Base-by-base conservation (phyloP, 208 protist species). In the Hexamita inflata region DNA sequence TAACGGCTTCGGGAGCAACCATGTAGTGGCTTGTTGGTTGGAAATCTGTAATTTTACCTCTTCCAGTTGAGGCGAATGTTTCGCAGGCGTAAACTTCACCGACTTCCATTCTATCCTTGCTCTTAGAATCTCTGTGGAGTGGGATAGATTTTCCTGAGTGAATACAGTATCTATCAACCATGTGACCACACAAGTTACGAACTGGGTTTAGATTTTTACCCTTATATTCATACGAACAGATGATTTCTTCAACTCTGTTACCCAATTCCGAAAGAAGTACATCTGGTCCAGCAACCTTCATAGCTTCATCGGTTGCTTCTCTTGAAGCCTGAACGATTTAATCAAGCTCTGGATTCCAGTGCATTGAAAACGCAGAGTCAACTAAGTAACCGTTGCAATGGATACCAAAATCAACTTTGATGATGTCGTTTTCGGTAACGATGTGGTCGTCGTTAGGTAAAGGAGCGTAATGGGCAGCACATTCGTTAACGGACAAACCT, bases 71-170 rank as follows among this genome's bases (percentile, higher is more conserved):
- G 68, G 95, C 96, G 79, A 99, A 99, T 35, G 97, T 99, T 82
- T 99, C 97, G 79, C 99, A 98, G 7, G 97, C 97, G 83, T 94
- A 99, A 28, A 96, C 82, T 81, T 99, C 95, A 35, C 93, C 86
- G 62, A 85, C 86, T 28, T 87, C 76, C 85, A 89, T 89, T 34
- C 62, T 74, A 34, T 61, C 70, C 30, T 73, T 34, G 9, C 42
- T 30, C 32, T 13, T 91, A 49, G 89, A 87, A 66, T 91, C 91
- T 68, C 91, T 91, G 28, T 96, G 90, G 76, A 98, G 96, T 9
- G 97, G 97, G n/a, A 99, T 95, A 34, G 85, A 91, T 84, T 99
- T 98, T 59, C 96, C 97, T 75, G 90, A 92, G 86, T 99, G 96
- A 75, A 99, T 74, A 0, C 34, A n/a, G 32, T 75, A 81, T 28